phyloP scores from a whole-genome alignment of 2,329 filamentous ascomycete genomes.

The Penicillium sclerotiorum region DNA sequence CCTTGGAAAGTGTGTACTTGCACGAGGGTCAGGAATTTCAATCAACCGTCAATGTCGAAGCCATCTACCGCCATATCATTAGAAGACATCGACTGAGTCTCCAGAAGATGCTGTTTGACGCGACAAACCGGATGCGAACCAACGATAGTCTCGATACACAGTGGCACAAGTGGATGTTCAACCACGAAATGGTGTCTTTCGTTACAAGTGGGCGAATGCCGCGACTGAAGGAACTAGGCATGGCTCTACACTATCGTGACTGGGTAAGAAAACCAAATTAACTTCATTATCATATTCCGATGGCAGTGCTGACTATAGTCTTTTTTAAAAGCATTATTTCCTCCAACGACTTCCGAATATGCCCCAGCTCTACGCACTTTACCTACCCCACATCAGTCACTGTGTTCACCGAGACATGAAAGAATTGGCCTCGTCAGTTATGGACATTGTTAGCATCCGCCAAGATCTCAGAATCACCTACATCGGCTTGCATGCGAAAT shows the following conservation, averaged over 20 bases:
- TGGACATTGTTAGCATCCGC: slow-evolving; percentile 75
- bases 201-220: slow-evolving; percentile 77
- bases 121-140: slow-evolving; percentile 57
- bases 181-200: slow-evolving; percentile 69
- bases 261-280: slow-evolving; percentile 68
- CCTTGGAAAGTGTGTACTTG: slow-evolving; percentile 75
- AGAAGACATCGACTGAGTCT: slow-evolving; percentile 72
- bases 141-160: slow-evolving; percentile 43
- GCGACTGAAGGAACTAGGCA: slow-evolving; percentile 69
- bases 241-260: slow-evolving; percentile 72
- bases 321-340: slow-evolving; percentile 67
- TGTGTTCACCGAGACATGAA: slow-evolving; percentile 64
- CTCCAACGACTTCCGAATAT: slow-evolving; percentile 73
- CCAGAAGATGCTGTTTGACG: slow-evolving; percentile 74
- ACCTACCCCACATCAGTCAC: slow-evolving; percentile 69
- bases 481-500: slow-evolving; percentile 74
- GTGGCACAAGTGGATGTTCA: slow-evolving; percentile 73
- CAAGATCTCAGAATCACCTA: slow-evolving; percentile 78
- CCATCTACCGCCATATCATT: slow-evolving; percentile 71
- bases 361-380: slow-evolving; percentile 69
- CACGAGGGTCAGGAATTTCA: slow-evolving; percentile 64
- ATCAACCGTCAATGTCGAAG: slow-evolving; percentile 66
- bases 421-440: slow-evolving; percentile 74
- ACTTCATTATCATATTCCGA: too few relatives aligned
- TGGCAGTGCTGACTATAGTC: too few relatives aligned